phyloP scores from a whole-genome alignment of 192 early-diverging fungal species.

The Funneliformis mosseae region DNA sequence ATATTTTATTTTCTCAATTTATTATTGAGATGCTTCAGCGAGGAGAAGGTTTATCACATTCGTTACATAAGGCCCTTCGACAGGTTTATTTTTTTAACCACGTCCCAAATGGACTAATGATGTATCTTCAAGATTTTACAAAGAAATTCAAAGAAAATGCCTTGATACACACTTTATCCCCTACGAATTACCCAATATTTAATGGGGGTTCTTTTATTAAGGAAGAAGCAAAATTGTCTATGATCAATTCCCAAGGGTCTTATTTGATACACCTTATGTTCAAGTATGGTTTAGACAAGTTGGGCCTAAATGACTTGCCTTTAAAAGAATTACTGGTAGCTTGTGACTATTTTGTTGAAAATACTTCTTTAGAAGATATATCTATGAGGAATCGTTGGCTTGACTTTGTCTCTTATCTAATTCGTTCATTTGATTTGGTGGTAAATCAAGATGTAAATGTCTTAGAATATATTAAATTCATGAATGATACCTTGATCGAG shows the following conservation, averaged over 20 bases:
- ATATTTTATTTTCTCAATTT: constrained; percentile 47
- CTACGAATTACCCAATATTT: constrained; percentile 49
- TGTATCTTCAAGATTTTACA: neutral
- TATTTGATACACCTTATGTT: constrained; percentile 51
- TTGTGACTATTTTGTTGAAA: constrained; percentile 57
- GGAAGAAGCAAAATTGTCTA: constrained; percentile 60
- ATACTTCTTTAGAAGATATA: constrained; percentile 45
- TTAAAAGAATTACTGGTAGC: constrained; percentile 41
- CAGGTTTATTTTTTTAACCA: constrained; percentile 33
- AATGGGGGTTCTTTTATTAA: constrained; percentile 55
- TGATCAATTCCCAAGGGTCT: constrained; percentile 55
- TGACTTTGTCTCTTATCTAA: constrained; percentile 8
- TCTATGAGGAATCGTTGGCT: constrained; percentile 52
- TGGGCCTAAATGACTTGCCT: neutral
- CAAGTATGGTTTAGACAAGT: constrained; percentile 30
- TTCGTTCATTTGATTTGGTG: neutral
- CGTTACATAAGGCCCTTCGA: constrained; percentile 38
- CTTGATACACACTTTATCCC: constrained; percentile 37
- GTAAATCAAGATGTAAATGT: neutral
- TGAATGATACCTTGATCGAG: neutral
- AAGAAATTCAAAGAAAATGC: neutral
- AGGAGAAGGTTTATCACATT: constrained; percentile 45
- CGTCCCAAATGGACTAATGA: neutral
- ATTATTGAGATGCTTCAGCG: constrained; percentile 55
- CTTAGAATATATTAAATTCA: constrained; percentile 8